Percentiles rank a stretch among this genome's conserved stretches.
These are phyloP conservation scores for Globisporangium abappressorium DNA, from an alignment of 352 stramenopile genomes.

Conservation along the genomic window DNA sequence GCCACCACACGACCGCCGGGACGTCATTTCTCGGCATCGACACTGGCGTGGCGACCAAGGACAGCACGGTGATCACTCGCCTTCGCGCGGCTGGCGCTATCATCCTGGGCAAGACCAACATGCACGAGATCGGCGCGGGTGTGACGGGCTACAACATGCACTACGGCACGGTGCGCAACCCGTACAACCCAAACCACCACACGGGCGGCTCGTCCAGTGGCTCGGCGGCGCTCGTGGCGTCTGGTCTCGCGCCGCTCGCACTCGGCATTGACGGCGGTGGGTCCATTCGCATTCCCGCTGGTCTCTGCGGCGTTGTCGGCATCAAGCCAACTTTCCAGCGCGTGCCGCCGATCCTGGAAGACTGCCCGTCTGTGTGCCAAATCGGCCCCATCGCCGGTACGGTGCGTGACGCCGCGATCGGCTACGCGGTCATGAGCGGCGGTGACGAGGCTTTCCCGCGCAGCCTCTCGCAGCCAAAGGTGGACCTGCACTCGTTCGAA, in stretches of 20 bases:
- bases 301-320: constrained; percentile 86
- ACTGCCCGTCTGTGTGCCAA: constrained; percentile 68
- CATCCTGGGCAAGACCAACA: constrained; percentile 88
- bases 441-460: constrained; percentile 42
- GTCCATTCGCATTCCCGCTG: constrained; percentile 88
- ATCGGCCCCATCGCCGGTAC: constrained; percentile 77
- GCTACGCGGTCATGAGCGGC: constrained; percentile 82
- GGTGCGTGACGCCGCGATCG: constrained; percentile 78
- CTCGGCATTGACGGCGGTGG: constrained; percentile 88
- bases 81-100: constrained; percentile 77
- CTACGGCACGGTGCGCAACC: constrained; percentile 74
- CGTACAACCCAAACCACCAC: constrained; percentile 83
- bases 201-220: constrained; percentile 90
- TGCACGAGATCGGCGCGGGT: constrained; percentile 83
- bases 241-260: constrained; percentile 85
- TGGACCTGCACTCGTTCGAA: constrained; percentile 57
- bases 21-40: constrained; percentile 74
- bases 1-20: constrained; percentile 63
- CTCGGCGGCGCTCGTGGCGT: constrained; percentile 82
- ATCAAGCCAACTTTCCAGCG: constrained; percentile 87
- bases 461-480: constrained; percentile 43
- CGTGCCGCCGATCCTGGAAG: constrained; percentile 50
- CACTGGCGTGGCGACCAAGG: constrained; percentile 31
- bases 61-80: constrained; percentile 54
- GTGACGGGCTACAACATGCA: constrained; percentile 81